Evolutionary conservation across 257 asterid species (phyloP).

Genomic region (Penstemon davidsonii): DNA sequence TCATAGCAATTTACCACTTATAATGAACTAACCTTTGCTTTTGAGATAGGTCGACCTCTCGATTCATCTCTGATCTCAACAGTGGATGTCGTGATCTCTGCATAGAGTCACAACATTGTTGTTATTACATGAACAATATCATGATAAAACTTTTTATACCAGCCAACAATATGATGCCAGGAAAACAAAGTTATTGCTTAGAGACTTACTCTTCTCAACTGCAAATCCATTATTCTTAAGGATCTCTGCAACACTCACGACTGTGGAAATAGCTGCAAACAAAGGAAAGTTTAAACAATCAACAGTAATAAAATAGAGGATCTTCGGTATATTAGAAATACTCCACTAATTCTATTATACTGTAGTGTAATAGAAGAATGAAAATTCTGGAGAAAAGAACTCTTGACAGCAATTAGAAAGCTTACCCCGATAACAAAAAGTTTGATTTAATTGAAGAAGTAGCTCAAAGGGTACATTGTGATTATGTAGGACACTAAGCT

Average conservation of each 20-base stretch:
- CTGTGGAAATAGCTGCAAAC: slow-evolving; percentile 70
- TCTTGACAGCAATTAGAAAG: background rate
- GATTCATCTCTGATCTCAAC: slow-evolving; percentile 77
- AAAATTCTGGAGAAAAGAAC: background rate
- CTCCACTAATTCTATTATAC: background rate
- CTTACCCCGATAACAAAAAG: background rate
- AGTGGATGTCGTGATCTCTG: slow-evolving; percentile 79
- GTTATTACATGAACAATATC: slow-evolving; percentile 4
- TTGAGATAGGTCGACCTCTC: slow-evolving; percentile 65
- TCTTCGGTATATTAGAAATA: background rate
- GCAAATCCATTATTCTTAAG: slow-evolving; percentile 75
- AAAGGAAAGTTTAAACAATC: slow-evolving; percentile 15
- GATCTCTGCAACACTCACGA: slow-evolving; percentile 72
- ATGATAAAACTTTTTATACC: background rate
- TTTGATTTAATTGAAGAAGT: background rate
- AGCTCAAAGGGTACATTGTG: background rate
- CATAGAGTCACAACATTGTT: slow-evolving; percentile 16
- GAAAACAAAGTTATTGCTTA: background rate
- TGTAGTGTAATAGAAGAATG: background rate
- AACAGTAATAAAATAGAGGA: slow-evolving; percentile 11
- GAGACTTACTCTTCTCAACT: slow-evolving; percentile 61
- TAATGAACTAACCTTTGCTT: slow-evolving; percentile 64
- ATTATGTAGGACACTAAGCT: too few relatives aligned
- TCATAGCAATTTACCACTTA: background rate
- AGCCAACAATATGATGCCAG: slow-evolving; percentile 6